These are phyloP conservation scores for Amanita muscaria DNA, from an alignment of 768 basidiomycete species.

Conservation along the genomic window DNA sequence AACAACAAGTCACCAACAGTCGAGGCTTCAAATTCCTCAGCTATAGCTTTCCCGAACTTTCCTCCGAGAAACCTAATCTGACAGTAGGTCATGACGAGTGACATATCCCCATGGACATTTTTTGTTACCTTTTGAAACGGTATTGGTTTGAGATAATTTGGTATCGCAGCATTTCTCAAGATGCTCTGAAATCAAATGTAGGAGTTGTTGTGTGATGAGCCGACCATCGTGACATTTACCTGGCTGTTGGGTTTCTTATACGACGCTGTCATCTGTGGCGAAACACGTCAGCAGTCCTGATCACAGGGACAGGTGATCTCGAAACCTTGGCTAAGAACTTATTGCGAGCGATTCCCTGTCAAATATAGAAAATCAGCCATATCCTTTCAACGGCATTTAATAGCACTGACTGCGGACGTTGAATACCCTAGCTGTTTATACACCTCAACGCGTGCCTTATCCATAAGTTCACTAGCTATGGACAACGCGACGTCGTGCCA, in stretches of 20 bases:
- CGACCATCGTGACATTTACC: too few species aligned
- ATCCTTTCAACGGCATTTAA: not conserved
- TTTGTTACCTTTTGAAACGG: slow-evolving; percentile 72
- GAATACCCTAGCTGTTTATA: slow-evolving; percentile 75
- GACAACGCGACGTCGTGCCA: slow-evolving; percentile 94
- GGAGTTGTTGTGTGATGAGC: too few species aligned
- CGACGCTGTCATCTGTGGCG: slow-evolving; percentile 84
- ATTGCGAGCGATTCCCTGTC: slow-evolving; percentile 84
- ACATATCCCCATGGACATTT: not conserved
- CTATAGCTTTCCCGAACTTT: slow-evolving; percentile 83
- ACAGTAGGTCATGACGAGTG: not conserved
- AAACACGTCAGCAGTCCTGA: too few species aligned
- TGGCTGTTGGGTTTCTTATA: slow-evolving; percentile 88
- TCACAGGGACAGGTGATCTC: too few species aligned
- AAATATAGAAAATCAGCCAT: not conserved
- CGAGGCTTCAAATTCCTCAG: slow-evolving; percentile 79
- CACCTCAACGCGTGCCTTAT: slow-evolving; percentile 61
- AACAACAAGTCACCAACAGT: slow-evolving; percentile 89
- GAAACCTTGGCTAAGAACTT: slow-evolving; percentile 90
- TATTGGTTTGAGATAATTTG: slow-evolving; percentile 75
- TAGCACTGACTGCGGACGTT: slow-evolving; percentile 71
- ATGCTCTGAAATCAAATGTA: slow-evolving; percentile 53
- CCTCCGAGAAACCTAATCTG: slow-evolving; percentile 90
- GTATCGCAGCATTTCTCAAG: slow-evolving; percentile 74
- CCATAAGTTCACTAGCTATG: slow-evolving; percentile 83